Base-by-base conservation (phyloP, 2,329 filamentous ascomycete genomes). In the Fusarium sp. region DNA sequence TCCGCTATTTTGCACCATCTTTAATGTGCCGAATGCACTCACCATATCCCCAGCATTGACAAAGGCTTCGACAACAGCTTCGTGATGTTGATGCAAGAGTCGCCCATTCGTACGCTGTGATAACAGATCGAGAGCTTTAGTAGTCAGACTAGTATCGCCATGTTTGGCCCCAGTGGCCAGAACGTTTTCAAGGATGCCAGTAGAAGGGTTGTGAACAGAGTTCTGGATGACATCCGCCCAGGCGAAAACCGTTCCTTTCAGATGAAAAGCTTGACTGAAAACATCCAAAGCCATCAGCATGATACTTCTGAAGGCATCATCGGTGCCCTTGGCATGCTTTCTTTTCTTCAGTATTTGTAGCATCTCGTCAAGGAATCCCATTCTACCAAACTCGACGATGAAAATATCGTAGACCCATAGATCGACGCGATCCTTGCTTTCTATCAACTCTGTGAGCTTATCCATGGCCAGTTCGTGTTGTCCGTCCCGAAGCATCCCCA, bases 401-500 rank as follows among this genome's bases (percentile, higher is more conserved):
- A 95, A 90, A 63, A 95, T 86, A 73, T 95, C 92, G 74, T 91
- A 91, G 9, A 97, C 83, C 94, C 94, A 98, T 1, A 83, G 75
- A 31, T 91, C 86, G 6, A 95, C 80, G 3, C 72, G 74, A 1
- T 87, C 81, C 4, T 84, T 82, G 49, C 87, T 83, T 52, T 83
- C 80, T 42, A 88, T 81, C 85, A 97, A 88, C 22, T 86, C 81
- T 38, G 93, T 90, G 42, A 97, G 79, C 69, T 88, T 88, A 52
- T 87, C 84, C 60, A 97, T 82, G 2, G 94, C 95, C 67, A 95
- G 82, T 80, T 98, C 96, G 66, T 93, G 90, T 73, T 97, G 91
- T 1, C 90, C 88, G 72, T 98, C 95, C 20, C 94, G 87, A 36
- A 98, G 83, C 62, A 97, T 81, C 0, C 93, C 94, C 11, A 93